A percentile compares a stretch with the other conserved stretches of the same genome.
Conservation (phyloP, 768 basidiomycete genomes). For the Tulasnella sp. region DNA sequence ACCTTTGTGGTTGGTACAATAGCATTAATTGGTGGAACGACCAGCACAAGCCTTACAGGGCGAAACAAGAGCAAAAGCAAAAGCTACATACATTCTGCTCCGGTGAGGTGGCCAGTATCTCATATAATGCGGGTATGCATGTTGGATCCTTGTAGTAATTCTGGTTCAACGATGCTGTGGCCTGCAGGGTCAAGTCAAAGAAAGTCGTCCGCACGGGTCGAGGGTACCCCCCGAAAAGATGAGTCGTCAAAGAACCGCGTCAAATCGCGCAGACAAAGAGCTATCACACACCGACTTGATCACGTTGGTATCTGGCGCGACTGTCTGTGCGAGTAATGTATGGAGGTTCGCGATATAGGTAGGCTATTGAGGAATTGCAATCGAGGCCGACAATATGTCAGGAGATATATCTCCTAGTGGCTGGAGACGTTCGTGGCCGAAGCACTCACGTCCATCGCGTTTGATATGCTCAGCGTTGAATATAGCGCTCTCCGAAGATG, state of each 20-base stretch:
- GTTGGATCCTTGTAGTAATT: slow-evolving; percentile 85
- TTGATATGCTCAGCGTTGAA: too few species aligned
- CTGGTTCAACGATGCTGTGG: slow-evolving; percentile 81
- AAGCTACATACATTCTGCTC: slow-evolving; percentile 58
- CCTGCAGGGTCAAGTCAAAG: slow-evolving; percentile 36
- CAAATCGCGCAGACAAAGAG: neutral
- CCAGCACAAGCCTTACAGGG: neutral
- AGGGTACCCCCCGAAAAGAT: slow-evolving; percentile 3
- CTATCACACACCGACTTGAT: slow-evolving; percentile 68
- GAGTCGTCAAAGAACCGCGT: slow-evolving; percentile 9
- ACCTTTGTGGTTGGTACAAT: slow-evolving; percentile 40
- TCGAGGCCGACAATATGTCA: too few species aligned
- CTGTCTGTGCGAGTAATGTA: slow-evolving; percentile 72
- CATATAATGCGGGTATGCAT: slow-evolving; percentile 85
- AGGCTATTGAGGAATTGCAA: slow-evolving; percentile 24
- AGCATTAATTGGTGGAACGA: neutral
- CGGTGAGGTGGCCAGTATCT: slow-evolving; percentile 75
- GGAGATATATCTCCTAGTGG: too few species aligned
- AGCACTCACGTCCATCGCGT: too few species aligned
- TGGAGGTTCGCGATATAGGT: slow-evolving; percentile 69
- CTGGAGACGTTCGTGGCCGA: too few species aligned
- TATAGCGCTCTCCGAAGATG: too few species aligned
- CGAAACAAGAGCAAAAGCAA: neutral
- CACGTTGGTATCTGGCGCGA: slow-evolving; percentile 75
- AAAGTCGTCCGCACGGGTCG: slow-evolving; percentile 17